A percentile compares a stretch with the other conserved stretches of the same genome.
Conservation (phyloP, 257 asterid genomes). For the Anisodus tanguticus region DNA sequence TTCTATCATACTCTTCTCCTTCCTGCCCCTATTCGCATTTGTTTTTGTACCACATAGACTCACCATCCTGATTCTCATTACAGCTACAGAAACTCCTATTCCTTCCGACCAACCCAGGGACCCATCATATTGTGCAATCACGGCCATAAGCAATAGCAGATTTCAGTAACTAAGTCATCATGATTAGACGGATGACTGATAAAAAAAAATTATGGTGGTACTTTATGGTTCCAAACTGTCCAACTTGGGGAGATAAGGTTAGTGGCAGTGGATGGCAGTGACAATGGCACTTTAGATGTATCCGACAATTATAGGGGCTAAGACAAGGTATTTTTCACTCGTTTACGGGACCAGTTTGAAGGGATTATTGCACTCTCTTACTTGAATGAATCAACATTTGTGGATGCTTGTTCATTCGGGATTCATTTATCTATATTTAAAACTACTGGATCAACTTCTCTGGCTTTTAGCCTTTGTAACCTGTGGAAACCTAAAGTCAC, state of each 20-base stretch:
- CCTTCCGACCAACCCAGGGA: neutral
- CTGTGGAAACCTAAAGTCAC: neutral
- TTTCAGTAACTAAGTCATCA: neutral
- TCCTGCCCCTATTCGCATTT: neutral
- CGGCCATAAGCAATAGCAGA: neutral
- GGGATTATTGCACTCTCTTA: neutral
- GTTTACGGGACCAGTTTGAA: neutral
- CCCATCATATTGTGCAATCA: neutral
- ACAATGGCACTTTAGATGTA: neutral
- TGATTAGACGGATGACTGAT: neutral
- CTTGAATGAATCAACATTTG: neutral
- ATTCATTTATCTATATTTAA: neutral
- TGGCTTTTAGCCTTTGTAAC: neutral
- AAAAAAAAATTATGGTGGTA: neutral
- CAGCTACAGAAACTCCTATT: neutral
- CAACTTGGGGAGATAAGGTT: neutral
- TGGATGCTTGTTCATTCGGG: neutral
- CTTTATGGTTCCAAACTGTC: neutral
- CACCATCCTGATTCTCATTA: neutral
- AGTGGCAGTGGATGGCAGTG: neutral
- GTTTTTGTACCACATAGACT: neutral
- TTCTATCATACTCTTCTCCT: constrained; percentile 3
- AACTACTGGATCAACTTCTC: neutral
- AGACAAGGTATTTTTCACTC: neutral
- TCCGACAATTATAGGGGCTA: constrained; percentile 1